Evolutionary conservation across 108 stramenopile species (phyloP).

Genomic region (Conticribra guillardii): DNA sequence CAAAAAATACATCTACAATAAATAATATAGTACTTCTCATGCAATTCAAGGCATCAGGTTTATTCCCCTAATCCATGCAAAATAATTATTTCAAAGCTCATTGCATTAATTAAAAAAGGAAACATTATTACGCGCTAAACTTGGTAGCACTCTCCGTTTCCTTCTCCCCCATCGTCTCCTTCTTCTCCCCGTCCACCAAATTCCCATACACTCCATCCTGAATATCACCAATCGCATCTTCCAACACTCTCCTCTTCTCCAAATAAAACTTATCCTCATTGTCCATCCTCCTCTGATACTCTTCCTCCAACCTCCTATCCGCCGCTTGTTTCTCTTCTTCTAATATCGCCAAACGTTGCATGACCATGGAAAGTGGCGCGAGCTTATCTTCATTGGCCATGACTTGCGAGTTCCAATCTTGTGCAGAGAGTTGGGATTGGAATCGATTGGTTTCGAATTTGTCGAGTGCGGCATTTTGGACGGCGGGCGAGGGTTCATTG

Average conservation of each 20-base stretch:
- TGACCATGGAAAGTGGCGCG: constrained; percentile 67
- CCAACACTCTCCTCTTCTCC: constrained; percentile 75
- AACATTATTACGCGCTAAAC: no score
- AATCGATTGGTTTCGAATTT: constrained; percentile 63
- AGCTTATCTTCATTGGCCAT: constrained; percentile 74
- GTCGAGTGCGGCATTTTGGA: constrained; percentile 15
- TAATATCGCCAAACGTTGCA: constrained; percentile 79
- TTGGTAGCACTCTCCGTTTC: not conserved
- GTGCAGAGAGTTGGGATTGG: constrained; percentile 66
- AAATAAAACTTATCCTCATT: constrained; percentile 79
- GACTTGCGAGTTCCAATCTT: constrained; percentile 82
- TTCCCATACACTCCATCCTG: constrained; percentile 53
- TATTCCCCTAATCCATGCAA: no score
- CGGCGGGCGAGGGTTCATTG: not conserved
- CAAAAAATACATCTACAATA: no score
- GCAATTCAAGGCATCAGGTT: no score
- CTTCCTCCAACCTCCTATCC: constrained; percentile 76
- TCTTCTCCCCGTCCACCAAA: no score
- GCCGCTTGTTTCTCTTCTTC: constrained; percentile 85
- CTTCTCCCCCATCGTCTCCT: constrained; percentile 2
- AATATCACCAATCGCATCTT: constrained; percentile 72
- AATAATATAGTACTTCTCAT: no score
- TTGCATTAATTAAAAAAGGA: no score
- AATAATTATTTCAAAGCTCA: no score
- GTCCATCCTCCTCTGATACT: constrained; percentile 69